These are phyloP conservation scores for Trichoderma sp. DNA, from an alignment of 2,329 filamentous ascomycete genomes.

Conservation along the genomic window DNA sequence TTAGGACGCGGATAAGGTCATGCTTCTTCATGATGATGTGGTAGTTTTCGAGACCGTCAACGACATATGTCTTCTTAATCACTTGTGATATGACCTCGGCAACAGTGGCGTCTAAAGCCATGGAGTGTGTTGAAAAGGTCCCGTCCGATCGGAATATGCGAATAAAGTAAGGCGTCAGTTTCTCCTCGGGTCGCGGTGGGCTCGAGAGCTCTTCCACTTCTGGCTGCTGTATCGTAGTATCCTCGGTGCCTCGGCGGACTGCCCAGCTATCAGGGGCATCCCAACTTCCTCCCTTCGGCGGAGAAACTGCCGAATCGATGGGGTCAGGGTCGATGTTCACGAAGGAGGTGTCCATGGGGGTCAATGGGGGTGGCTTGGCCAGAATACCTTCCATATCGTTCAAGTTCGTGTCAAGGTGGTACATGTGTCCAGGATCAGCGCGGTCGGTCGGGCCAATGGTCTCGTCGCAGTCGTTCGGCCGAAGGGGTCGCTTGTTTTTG, in stretches of 20 bases:
- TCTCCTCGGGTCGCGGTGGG: constrained; percentile 69
- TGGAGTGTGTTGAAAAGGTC: constrained; percentile 89
- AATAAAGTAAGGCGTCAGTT: constrained; percentile 79
- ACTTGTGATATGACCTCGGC: constrained; percentile 85
- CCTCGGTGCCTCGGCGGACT: constrained; percentile 71
- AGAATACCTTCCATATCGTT: constrained; percentile 90
- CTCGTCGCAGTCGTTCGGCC: constrained; percentile 55
- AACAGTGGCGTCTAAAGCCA: constrained; percentile 79
- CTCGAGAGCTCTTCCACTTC: constrained; percentile 68
- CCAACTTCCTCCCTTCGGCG: constrained; percentile 66
- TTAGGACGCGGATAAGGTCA: constrained; percentile 78
- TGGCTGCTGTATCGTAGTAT: constrained; percentile 52
- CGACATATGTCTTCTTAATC: constrained; percentile 89
- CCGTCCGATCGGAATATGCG: constrained; percentile 92
- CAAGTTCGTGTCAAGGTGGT: constrained; percentile 82
- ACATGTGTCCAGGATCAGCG: constrained; percentile 60
- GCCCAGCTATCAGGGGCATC: constrained; percentile 97
- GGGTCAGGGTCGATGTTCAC: constrained; percentile 46
- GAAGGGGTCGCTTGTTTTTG: constrained; percentile 51
- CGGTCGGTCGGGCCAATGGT: constrained; percentile 59
- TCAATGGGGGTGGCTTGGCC: constrained; percentile 65
- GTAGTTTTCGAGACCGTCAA: constrained; percentile 88
- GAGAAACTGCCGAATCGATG: constrained; percentile 33
- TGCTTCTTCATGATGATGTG: constrained; percentile 95
- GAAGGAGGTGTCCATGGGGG: constrained; percentile 63